Conservation (phyloP, 371 early-diverging fungal genomes). For the Edhazardia aedis region DNA sequence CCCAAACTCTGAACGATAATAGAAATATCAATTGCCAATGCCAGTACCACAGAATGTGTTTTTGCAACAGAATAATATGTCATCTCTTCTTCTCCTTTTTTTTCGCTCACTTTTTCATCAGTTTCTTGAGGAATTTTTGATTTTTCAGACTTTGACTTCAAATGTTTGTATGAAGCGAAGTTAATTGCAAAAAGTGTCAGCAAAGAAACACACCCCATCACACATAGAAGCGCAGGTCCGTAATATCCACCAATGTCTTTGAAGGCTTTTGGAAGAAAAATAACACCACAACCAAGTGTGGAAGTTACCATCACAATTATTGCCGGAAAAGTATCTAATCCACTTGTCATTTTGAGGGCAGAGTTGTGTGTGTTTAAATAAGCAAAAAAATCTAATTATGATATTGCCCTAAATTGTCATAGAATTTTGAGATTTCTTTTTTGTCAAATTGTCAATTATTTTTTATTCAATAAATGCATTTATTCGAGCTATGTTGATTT, state of each 20-base stretch:
- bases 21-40: conserved; percentile 14
- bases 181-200: conserved; percentile 31
- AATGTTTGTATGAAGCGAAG: conserved; percentile 16
- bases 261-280: conserved; percentile 33
- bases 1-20: conserved; percentile 22
- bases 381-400: no score
- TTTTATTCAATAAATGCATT: no score
- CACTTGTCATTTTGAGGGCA: no score
- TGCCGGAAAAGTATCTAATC: conserved; percentile 14
- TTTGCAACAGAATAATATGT: conserved; percentile 16
- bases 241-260: conserved; percentile 27
- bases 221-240: conserved; percentile 12
- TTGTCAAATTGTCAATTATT: no score
- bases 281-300: conserved; percentile 40
- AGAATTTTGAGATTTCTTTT: no score
- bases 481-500: no score
- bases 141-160: no score
- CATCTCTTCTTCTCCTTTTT: conserved; percentile 3
- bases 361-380: no score
- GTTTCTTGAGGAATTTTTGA: no score
- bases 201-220: conserved; percentile 20
- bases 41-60: conserved; percentile 8
- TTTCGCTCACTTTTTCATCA: neutral
- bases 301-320: conserved; percentile 33
- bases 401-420: no score